These are phyloP conservation scores for Alternaria arborescens DNA, from an alignment of 2,329 filamentous ascomycete genomes.

Conservation along the genomic window DNA sequence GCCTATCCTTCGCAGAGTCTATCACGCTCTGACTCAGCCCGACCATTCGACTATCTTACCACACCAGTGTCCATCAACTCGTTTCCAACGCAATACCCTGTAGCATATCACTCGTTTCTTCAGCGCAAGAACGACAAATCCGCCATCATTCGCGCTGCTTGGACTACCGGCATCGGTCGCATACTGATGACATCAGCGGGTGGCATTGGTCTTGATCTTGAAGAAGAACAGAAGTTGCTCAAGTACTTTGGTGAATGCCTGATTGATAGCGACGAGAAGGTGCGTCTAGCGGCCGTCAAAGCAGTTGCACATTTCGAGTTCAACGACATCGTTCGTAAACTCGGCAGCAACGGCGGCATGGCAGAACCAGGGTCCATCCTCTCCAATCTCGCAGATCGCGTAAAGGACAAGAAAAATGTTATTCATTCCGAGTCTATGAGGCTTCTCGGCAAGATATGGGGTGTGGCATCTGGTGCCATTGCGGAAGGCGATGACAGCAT, in stretches of 20 bases:
- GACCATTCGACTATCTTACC: slow-evolving; percentile 70
- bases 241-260: slow-evolving; percentile 80
- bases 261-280: slow-evolving; percentile 87
- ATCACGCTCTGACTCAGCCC: slow-evolving; percentile 37
- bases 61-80: slow-evolving; percentile 87
- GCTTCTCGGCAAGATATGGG: slow-evolving; percentile 86
- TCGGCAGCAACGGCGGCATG: slow-evolving; percentile 79
- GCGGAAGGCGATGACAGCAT: slow-evolving; percentile 82
- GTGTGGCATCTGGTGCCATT: slow-evolving; percentile 88
- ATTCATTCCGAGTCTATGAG: slow-evolving; percentile 90
- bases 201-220: slow-evolving; percentile 83
- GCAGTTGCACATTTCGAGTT: slow-evolving; percentile 83
- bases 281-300: slow-evolving; percentile 87
- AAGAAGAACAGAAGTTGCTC: slow-evolving; percentile 80
- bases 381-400: slow-evolving; percentile 82
- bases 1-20: slow-evolving; percentile 82
- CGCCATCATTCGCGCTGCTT: slow-evolving; percentile 80
- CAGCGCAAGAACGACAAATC: slow-evolving; percentile 88
- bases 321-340: slow-evolving; percentile 79
- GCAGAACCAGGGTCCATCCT: slow-evolving; percentile 80
- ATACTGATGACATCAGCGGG: slow-evolving; percentile 93
- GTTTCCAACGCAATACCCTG: slow-evolving; percentile 82
- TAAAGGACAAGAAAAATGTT: slow-evolving; percentile 81
- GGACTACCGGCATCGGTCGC: slow-evolving; percentile 83
- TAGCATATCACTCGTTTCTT: slow-evolving; percentile 84